A percentile compares a stretch with the other conserved stretches of the same genome.
Evolutionary conservation across 2,329 filamentous ascomycete species (phyloP).

Genomic region (Apiospora rasikravindrae): DNA sequence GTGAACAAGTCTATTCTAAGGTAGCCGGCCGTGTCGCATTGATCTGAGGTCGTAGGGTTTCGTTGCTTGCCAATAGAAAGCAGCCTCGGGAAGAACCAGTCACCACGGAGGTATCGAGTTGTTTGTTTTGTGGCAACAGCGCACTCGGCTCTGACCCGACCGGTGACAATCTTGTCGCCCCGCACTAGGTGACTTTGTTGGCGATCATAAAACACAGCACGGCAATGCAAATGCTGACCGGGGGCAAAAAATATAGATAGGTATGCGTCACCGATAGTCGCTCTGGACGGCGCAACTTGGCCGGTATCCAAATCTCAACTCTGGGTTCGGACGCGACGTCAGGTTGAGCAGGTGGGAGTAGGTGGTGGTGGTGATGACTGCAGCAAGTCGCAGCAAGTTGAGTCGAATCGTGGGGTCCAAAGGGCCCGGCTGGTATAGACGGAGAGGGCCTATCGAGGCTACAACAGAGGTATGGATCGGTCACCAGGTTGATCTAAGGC

Average conservation of each 20-base stretch:
- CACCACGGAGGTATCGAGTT: neutral
- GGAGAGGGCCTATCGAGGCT: constrained; percentile 9
- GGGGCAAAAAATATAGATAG: neutral
- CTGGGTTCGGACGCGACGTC: neutral
- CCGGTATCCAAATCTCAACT: neutral
- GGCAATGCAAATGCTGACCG: neutral
- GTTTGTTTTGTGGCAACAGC: constrained; percentile 9
- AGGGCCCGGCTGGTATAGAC: constrained; percentile 1
- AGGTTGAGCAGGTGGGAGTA: neutral
- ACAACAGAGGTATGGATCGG: constrained; percentile 12
- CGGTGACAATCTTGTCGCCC: constrained; percentile 10
- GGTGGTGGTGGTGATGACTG: neutral
- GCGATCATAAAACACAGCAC: constrained; percentile 5
- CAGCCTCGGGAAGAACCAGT: neutral
- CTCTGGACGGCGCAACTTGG: neutral
- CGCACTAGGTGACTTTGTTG: neutral
- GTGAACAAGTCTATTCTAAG: neutral
- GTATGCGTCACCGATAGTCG: neutral
- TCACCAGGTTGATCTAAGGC: constrained; percentile 5
- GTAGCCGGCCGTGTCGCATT: constrained; percentile 1
- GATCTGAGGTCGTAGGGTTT: neutral
- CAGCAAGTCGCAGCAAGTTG: constrained; percentile 15
- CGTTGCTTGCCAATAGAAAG: neutral
- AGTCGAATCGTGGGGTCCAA: constrained; percentile 12
- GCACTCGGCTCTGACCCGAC: neutral